A percentile compares a stretch with the other conserved stretches of the same genome.
These are phyloP conservation scores for Scheffersomyces amazonensis DNA, from an alignment of 805 yeast genomes.

Conservation along the genomic window DNA sequence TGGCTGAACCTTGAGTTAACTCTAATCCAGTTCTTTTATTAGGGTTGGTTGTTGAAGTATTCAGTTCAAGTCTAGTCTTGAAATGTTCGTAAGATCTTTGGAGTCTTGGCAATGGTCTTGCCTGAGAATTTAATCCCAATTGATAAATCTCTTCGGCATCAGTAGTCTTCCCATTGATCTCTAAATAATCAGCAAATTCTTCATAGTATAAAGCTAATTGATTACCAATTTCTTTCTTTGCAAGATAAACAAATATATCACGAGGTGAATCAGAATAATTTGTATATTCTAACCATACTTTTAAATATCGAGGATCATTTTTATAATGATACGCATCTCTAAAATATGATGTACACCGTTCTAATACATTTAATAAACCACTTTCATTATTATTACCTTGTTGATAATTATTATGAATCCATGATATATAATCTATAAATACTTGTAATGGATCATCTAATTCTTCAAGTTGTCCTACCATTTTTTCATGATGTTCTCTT, in stretches of 20 bases:
- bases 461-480: slow-evolving; percentile 51
- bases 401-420: slow-evolving; percentile 65
- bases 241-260: slow-evolving; percentile 68
- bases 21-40: not conserved
- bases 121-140: slow-evolving; percentile 55
- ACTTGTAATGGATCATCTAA: slow-evolving; percentile 82
- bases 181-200: slow-evolving; percentile 67
- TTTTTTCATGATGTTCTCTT: slow-evolving; percentile 47
- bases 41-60: not conserved
- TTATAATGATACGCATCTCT: slow-evolving; percentile 64
- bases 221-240: slow-evolving; percentile 67
- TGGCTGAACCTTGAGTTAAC: not conserved
- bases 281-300: slow-evolving; percentile 79
- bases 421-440: slow-evolving; percentile 69
- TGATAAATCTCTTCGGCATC: slow-evolving; percentile 62
- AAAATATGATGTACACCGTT: slow-evolving; percentile 68
- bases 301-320: slow-evolving; percentile 78
- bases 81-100: slow-evolving; percentile 42
- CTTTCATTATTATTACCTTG: slow-evolving; percentile 61
- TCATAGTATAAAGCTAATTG: slow-evolving; percentile 73
- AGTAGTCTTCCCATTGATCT: slow-evolving; percentile 39
- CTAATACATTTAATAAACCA: slow-evolving; percentile 63
- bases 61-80: slow-evolving; percentile 26
- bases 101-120: slow-evolving; percentile 56
- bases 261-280: slow-evolving; percentile 65